These are phyloP conservation scores for Dothidotthia symphoricarpi DNA, from an alignment of 2,329 filamentous ascomycete species.

Conservation along the genomic window DNA sequence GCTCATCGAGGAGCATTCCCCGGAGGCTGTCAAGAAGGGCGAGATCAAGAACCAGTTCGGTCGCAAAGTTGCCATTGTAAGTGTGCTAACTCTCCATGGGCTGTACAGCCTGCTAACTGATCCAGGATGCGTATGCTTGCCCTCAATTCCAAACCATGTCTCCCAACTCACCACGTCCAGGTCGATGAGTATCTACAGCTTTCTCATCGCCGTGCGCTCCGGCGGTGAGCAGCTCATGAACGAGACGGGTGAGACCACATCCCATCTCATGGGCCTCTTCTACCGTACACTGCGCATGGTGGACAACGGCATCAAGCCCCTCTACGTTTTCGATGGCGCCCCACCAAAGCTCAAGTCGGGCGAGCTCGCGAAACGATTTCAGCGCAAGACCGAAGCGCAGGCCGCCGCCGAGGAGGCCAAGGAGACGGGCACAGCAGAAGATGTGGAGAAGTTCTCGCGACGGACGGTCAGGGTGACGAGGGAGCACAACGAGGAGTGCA, in stretches of 20 bases:
- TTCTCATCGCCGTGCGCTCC: slow-evolving; percentile 94
- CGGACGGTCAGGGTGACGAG: slow-evolving; percentile 91
- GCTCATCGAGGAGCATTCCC: slow-evolving; percentile 71
- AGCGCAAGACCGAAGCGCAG: slow-evolving; percentile 88
- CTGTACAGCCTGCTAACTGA: slow-evolving; percentile 20
- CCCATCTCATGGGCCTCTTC: slow-evolving; percentile 98
- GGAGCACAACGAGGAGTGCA: slow-evolving; percentile 95
- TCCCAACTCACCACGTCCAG: slow-evolving; percentile 43
- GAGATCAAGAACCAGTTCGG: slow-evolving; percentile 99
- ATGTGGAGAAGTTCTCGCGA: slow-evolving; percentile 96
- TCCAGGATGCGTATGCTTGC: slow-evolving; percentile 48
- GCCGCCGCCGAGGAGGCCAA: slow-evolving; percentile 93
- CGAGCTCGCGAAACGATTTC: slow-evolving; percentile 92
- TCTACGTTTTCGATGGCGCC: slow-evolving; percentile 96
- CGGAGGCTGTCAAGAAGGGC: slow-evolving; percentile 91
- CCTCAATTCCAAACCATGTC: neutral
- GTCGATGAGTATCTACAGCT: slow-evolving; percentile 99
- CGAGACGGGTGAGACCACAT: slow-evolving; percentile 93
- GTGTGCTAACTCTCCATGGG: slow-evolving; percentile 30
- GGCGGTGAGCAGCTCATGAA: slow-evolving; percentile 95
- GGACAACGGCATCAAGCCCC: slow-evolving; percentile 96
- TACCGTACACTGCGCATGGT: slow-evolving; percentile 98
- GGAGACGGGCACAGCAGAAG: slow-evolving; percentile 92
- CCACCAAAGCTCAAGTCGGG: slow-evolving; percentile 97
- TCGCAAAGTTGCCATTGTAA: slow-evolving; percentile 93